Base-by-base conservation (phyloP, 1,284 basidiomycete species). In the Pisolithus thermaeus region DNA sequence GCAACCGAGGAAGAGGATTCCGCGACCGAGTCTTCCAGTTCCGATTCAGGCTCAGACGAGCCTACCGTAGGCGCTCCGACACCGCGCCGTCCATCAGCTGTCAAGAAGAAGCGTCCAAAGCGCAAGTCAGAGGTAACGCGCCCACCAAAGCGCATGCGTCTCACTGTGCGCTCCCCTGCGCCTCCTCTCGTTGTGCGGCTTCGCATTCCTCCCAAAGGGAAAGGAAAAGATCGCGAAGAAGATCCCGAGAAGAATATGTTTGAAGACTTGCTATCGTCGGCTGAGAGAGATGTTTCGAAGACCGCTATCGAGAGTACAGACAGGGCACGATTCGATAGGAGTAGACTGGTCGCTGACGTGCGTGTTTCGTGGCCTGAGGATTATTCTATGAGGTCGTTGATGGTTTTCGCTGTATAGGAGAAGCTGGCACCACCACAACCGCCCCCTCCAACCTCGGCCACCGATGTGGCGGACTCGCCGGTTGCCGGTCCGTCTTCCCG, bases 261-360 rank as follows among this genome's bases (percentile, higher is more conserved):
- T 69, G 88, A 95, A 52, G 89, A 94, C 38, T 73, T 95, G 50
- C 74, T 98, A 48, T 70, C 68, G 16, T 73, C 77, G 0, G 73
- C 77, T 14, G 89, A 97, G 49, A 83, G 92, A 27, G 90, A 93
- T 65, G 88, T 79, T 27, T 71, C 76, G 18, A 84, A 81, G 57
- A 94, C 93, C n/a, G 66, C 70, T 5, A 82, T 94, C 37, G 66
- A 69, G 1, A 69, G 70, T n/a, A 62, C 66, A 8, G 96, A 99
- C 67, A 87, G 89, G 61, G 69, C 78, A 47, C 75, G 80, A 40
- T 98, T 92, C 64, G 88, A 95, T 57, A 76, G 75, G 55, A 89
- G 87, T 61, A 78, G 86, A 49, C 61, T 74, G 38, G 66, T 74
- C 12, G 89, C 91, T 30, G 92, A 96, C 71, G 84, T 87, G 58